Base-by-base conservation (phyloP, 805 yeast species). In the Scheffersomyces amazonensis region DNA sequence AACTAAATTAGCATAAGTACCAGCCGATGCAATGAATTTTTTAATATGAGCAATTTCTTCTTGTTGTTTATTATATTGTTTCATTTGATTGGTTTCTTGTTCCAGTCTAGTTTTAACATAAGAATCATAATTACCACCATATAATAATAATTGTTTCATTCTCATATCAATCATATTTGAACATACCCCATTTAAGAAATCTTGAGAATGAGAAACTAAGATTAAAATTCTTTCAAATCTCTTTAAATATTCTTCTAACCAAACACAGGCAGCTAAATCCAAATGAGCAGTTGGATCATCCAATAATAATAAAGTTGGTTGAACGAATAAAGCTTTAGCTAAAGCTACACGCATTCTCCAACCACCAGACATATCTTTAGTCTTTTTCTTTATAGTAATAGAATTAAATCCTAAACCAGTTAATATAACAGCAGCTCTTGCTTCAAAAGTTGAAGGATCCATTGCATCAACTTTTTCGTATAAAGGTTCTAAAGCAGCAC, bases 331-430 rank as follows among this genome's bases (percentile, higher is more conserved):
- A 21, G 99, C 99, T 71, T 93, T 93, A 44, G 96, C 96, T 46
- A 93, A 76, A 32, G 99, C 98, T 46, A 93, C 99, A 73, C 99
- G 88, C 99, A 93, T 93, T 76, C 89, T 89, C 99, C 99, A 93
- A 64, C 99, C 99, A 80, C 99, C 99, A 60, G 97, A 88, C 99
- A 93, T 93, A 62, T 93, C 98, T 69, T 88, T 90, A 57, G 99
- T 93, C 71, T 83, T 84, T 78, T 93, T 93, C 62, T 78, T 75
- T 58, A 93, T 91, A 40, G 98, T 91, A 50, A 69, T 68, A 40
- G 84, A 58, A 69, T 86, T 87, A 82, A 93, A 93, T 57, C 99
- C 99, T 65, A 93, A 79, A 90, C 99, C 99, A 50, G 87, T 87
- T 59, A 93, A 76, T 57, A 93, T 93, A 50, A 89, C 73, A 38